Evolutionary conservation across 257 asterid genomes (phyloP), one percentile per base, ranked within the genome.

Genomic region (Eucommia ulmoides): DNA sequence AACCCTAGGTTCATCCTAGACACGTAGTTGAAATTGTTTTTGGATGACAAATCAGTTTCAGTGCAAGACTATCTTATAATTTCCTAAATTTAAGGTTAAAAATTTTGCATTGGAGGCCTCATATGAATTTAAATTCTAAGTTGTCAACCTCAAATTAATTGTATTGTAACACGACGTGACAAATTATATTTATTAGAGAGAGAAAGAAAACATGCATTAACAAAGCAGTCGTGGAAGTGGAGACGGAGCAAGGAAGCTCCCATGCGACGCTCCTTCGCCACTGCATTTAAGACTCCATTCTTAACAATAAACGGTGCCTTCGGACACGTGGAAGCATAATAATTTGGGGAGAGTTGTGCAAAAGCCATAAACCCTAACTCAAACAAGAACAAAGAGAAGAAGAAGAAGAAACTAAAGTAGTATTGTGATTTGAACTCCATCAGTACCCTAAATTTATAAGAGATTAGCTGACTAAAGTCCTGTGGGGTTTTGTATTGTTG

Each of bases 171-270:
- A n/a, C n/a, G 45, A 6, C 6, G n/a, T 38, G 45, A 14, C 10
- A 7, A 38, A 38, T 38, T 3, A 38, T 5, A 16, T 2, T 21
- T 2, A 41, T 6, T 15, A 47, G 49, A 49, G 52, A 42, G 49
- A 6, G 19, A 41, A 22, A 18, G 41, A 42, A 49, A n/a, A 38
- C 45, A 38, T 38, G 45, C 45, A 8, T 5, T 75, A 33, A 81
- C 92, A 16, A 77, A 81, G 75, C 92, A 81, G 20, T 81, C 92
- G 8, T 81, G 92, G 29, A 81, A 81, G 61, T 81, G 86, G 23
- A 81, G 86, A 38, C 92, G 92, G 6, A 81, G 84, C 46, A 81
- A 60, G 1, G 84, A 78, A 12, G 87, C 84, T 2, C 73, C 93
- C 74, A 78, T 70, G 60, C 93, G 87, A 17, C 55, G 78, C 49